These are phyloP conservation scores for Scortechinia acanthostroma DNA, from an alignment of 2,329 filamentous ascomycete genomes.

Conservation along the genomic window DNA sequence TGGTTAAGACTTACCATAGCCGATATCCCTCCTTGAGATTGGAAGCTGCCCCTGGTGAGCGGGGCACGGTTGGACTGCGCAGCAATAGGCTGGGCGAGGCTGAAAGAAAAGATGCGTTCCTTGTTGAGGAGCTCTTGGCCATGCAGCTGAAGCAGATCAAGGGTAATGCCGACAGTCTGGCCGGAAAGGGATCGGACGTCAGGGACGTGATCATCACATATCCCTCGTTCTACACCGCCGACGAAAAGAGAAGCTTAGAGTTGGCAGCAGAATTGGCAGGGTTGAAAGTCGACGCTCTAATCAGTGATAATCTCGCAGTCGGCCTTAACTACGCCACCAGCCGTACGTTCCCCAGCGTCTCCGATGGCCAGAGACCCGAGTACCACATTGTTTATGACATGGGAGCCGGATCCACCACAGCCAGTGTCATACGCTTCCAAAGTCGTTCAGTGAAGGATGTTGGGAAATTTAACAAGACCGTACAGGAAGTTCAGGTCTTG, in stretches of 20 bases:
- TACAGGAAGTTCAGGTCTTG: conserved; percentile 88
- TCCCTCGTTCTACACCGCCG: conserved; percentile 80
- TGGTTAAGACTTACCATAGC: conserved; percentile 58
- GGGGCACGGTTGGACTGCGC: conserved; percentile 74
- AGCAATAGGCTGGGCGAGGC: conserved; percentile 54
- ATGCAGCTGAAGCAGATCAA: conserved; percentile 93
- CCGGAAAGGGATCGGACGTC: conserved; percentile 68
- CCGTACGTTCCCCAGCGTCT: conserved; percentile 79
- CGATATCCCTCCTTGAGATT: conserved; percentile 75
- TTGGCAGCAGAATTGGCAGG: conserved; percentile 82
- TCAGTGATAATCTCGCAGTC: conserved; percentile 86
- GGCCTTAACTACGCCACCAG: conserved; percentile 91
- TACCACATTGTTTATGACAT: conserved; percentile 94
- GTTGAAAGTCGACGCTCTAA: conserved; percentile 73
- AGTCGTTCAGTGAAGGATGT: conserved; percentile 82
- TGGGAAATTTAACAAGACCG: conserved; percentile 88
- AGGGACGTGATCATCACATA: conserved; percentile 82
- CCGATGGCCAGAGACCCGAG: conserved; percentile 78
- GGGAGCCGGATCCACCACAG: conserved; percentile 90
- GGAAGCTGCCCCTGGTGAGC: conserved; percentile 42
- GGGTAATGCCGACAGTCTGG: conserved; percentile 77
- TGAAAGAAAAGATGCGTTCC: conserved; percentile 56
- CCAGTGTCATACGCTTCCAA: conserved; percentile 84
- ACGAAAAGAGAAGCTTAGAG: conserved; percentile 82
- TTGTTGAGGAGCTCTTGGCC: conserved; percentile 86